A percentile compares a stretch with the other conserved stretches of the same genome.
Conservation (phyloP, 164 flowering plant genomes). For the Vitis cinerea region DNA sequence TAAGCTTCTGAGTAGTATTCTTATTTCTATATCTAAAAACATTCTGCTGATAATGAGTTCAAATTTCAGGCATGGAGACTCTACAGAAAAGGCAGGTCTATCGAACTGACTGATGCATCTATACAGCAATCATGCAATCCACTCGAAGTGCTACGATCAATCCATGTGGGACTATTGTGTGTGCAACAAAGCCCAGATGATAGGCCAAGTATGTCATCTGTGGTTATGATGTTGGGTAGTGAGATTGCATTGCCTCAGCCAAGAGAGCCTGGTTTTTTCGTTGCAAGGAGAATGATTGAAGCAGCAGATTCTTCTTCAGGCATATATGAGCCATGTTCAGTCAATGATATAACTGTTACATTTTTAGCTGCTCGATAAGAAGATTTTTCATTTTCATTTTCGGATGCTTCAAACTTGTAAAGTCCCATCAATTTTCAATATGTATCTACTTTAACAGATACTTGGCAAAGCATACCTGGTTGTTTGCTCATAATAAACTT, state of each 20-base stretch:
- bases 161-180: constrained; percentile 7
- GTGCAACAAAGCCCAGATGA: background rate
- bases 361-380: background rate
- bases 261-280: constrained; percentile 7
- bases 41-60: too few relatives aligned
- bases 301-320: background rate
- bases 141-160: constrained; percentile 1
- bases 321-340: background rate
- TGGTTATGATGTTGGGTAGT: constrained; percentile 5
- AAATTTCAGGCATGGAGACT: background rate
- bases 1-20: too few relatives aligned
- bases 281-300: background rate
- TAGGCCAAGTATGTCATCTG: constrained; percentile 11
- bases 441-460: too few relatives aligned
- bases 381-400: too few relatives aligned
- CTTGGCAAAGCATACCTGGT: too few relatives aligned
- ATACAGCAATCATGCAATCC: background rate
- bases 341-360: background rate
- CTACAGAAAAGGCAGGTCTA: background rate
- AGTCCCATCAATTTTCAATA: too few relatives aligned
- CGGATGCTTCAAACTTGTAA: too few relatives aligned
- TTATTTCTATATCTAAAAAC: too few relatives aligned
- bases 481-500: too few relatives aligned
- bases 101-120: background rate
- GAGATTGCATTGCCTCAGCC: constrained; percentile 6